Evolutionary conservation across 2,329 filamentous ascomycete genomes (phyloP), one percentile per base, ranked within the genome.

Genomic region (Monilinia laxa): DNA sequence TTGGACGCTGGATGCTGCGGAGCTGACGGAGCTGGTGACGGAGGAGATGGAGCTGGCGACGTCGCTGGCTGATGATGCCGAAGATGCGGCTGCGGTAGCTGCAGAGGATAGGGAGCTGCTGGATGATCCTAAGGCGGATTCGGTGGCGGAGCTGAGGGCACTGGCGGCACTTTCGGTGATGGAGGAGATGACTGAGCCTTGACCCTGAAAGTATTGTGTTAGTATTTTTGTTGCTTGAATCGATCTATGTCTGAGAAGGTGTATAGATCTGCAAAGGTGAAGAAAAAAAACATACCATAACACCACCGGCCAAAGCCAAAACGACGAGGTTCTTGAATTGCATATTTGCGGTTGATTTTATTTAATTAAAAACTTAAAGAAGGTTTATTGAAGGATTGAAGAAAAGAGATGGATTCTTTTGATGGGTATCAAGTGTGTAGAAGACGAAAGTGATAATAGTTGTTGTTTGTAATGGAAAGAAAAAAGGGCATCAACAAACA

Each of bases 271-370:
- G 31, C 5, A 35, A 35, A 35, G 16, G 25, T 38, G 12, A 31
- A 16, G 10, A 28, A 6, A 12, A 42, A 64, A n/a, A 68, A 9
- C 68, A 40, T 69, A 73, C 73, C 49, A 68, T 55, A 56, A 70
- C 71, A 31, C 68, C 58, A 35, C 69, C 68, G 70, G 70, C 72
- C 53, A 74, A 65, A 68, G 73, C 72, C 68, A 74, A 66, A 57
- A 75, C 58, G 66, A 70, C 20, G 42, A 70, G 14, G 66, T 72
- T 73, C 67, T 73, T 74, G 70, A 74, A 71, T 69, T 75, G 73
- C 73, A 75, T 75, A n/a, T 68, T 65, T 60, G 63, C 55, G 63
- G 55, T 59, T 28, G 56, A 35, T 9, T n/a, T 20, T 12, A 31
- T 42, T 14, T n/a, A 20, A 42, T 31, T 14, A 20, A 14, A 20